Conservation (phyloP, 306 rosid species). For the Delonix regia region DNA sequence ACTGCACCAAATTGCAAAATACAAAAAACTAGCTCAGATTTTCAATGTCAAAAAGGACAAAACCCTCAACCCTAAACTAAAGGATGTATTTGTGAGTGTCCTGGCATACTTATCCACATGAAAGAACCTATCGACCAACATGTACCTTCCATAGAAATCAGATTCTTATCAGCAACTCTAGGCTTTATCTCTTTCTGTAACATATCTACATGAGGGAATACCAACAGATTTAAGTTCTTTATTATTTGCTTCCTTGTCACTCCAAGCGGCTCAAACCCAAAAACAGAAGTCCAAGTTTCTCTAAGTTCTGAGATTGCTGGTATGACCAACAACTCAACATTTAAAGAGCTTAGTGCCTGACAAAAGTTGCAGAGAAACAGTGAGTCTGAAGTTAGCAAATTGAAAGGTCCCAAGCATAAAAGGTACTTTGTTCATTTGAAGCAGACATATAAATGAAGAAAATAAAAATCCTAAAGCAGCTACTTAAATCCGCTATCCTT, state of each 20-base stretch:
- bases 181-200: constrained; percentile 53
- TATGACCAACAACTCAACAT: constrained; percentile 68
- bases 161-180: constrained; percentile 22
- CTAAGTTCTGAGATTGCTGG: constrained; percentile 57
- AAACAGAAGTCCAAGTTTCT: constrained; percentile 60
- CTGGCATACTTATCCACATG: not conserved
- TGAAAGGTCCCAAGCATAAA: not conserved
- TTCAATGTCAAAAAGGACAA: not conserved
- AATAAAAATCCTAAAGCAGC: not conserved
- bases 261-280: constrained; percentile 68
- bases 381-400: constrained; percentile 16
- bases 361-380: constrained; percentile 5
- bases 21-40: not conserved
- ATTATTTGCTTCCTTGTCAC: constrained; percentile 35
- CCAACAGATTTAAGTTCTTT: constrained; percentile 52
- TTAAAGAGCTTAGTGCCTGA: constrained; percentile 61
- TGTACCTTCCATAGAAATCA: constrained; percentile 15
- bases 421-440: not conserved
- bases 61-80: too few relatives aligned
- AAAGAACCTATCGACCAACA: constrained; percentile 10
- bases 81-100: not conserved
- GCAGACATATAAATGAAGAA: not conserved
- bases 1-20: constrained; percentile 43
- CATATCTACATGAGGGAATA: constrained; percentile 50
- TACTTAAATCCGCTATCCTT: not conserved